phyloP scores from a whole-genome alignment of 2,329 filamentous ascomycete species.

The Clonostachys byssicola region DNA sequence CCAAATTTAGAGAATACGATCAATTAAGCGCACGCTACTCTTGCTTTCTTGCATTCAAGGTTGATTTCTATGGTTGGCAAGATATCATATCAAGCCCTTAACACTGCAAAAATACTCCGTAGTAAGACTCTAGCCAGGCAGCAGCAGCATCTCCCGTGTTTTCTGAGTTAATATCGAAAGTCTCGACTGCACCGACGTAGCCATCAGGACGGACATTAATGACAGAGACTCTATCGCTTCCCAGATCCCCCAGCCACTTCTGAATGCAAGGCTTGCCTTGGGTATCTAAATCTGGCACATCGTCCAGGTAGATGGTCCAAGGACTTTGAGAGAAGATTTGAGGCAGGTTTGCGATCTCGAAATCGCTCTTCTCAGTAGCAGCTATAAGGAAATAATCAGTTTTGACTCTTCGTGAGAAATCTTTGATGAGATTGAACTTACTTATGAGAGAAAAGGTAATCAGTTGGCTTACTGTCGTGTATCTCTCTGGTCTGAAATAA shows the following conservation, averaged over 20 bases:
- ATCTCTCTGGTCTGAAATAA: slow-evolving; percentile 64
- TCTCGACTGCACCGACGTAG: slow-evolving; percentile 63
- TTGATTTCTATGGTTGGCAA: slow-evolving; percentile 55
- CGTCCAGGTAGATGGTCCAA: slow-evolving; percentile 71
- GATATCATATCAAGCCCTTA: slow-evolving; percentile 58
- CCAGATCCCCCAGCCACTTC: slow-evolving; percentile 64
- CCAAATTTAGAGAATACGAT: neutral
- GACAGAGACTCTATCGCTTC: slow-evolving; percentile 54
- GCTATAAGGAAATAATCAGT: slow-evolving; percentile 13
- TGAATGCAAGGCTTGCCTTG: slow-evolving; percentile 54
- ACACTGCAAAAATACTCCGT: slow-evolving; percentile 49
- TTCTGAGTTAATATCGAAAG: slow-evolving; percentile 46
- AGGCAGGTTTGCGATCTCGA: slow-evolving; percentile 65
- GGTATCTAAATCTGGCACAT: slow-evolving; percentile 43
- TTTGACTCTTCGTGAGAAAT: slow-evolving; percentile 56
- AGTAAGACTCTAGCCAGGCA: slow-evolving; percentile 50
- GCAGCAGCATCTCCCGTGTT: slow-evolving; percentile 48
- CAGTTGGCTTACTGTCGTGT: slow-evolving; percentile 62
- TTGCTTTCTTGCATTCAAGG: slow-evolving; percentile 65
- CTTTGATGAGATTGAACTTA: slow-evolving; percentile 49
- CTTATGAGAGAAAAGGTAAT: slow-evolving; percentile 69
- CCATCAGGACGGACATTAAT: slow-evolving; percentile 70
- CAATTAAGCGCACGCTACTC: slow-evolving; percentile 62
- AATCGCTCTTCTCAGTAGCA: slow-evolving; percentile 24
- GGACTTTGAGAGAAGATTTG: slow-evolving; percentile 56